These are phyloP conservation scores for Neckera pumila DNA, from an alignment of 225 moss, liverwort and hornwort species.

Conservation along the genomic window DNA sequence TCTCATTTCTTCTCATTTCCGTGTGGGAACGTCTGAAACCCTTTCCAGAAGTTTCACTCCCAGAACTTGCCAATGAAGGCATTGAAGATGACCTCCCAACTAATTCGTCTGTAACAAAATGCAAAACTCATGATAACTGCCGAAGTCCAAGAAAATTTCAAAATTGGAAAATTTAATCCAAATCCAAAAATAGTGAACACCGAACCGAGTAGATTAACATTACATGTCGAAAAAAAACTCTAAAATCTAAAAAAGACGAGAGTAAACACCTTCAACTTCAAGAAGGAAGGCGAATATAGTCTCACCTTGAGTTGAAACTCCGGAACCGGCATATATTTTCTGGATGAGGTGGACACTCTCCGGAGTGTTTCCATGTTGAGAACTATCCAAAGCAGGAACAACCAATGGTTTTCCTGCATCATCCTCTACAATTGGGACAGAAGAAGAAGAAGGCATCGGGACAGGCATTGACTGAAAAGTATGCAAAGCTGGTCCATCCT, in stretches of 20 bases:
- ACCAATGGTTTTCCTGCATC: not conserved
- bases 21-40: slow-evolving; percentile 23
- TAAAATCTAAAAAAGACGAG: not conserved
- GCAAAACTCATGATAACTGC: not conserved
- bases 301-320: not conserved
- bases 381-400: not conserved
- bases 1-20: slow-evolving; percentile 3
- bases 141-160: not conserved
- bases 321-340: slow-evolving; percentile 5
- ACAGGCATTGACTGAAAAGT: slow-evolving; percentile 7
- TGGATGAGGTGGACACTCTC: slow-evolving; percentile 22
- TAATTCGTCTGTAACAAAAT: slow-evolving; percentile 16
- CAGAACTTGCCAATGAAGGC: slow-evolving; percentile 25
- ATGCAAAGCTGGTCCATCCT: not conserved
- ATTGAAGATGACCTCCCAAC: slow-evolving; percentile 30
- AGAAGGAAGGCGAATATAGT: not conserved
- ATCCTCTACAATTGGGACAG: not conserved
- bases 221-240: not conserved
- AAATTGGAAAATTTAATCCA: not conserved
- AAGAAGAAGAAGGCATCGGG: not conserved
- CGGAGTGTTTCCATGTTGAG: not conserved
- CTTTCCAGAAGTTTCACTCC: not conserved
- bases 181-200: not conserved
- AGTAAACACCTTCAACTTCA: not conserved
- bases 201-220: not conserved